phyloP scores from a whole-genome alignment of 352 stramenopile genomes.

The Phytophthora fragariaefolia region DNA sequence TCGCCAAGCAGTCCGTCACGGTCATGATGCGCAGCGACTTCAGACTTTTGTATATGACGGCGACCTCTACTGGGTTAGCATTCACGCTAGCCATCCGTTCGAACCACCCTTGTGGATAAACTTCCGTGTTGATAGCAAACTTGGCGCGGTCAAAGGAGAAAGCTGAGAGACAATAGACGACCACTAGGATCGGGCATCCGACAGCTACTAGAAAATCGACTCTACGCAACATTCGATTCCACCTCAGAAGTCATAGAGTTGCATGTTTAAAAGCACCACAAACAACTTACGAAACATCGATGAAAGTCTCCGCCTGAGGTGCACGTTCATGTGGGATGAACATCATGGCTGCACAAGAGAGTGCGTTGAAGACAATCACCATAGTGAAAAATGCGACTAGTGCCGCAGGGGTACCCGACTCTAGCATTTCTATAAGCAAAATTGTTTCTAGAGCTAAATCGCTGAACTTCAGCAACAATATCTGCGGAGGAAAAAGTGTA shows the following conservation, averaged over 20 bases:
- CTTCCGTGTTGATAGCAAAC: slow-evolving; percentile 24
- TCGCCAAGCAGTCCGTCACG: slow-evolving; percentile 39
- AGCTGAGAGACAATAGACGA: slow-evolving; percentile 27
- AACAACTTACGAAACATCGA: slow-evolving; percentile 39
- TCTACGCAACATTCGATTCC: slow-evolving; percentile 10
- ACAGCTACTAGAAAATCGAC: slow-evolving; percentile 44
- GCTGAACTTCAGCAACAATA: neutral
- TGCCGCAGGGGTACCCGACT: neutral
- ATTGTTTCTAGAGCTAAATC: neutral
- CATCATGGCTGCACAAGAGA: slow-evolving; percentile 9
- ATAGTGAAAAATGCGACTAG: slow-evolving; percentile 8
- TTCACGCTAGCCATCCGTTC: slow-evolving; percentile 22
- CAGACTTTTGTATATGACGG: slow-evolving; percentile 26
- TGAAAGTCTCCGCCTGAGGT: slow-evolving; percentile 4
- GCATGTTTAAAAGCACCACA: too few species aligned
- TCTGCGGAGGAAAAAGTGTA: too few species aligned
- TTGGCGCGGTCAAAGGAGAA: slow-evolving; percentile 24
- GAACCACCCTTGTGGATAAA: slow-evolving; percentile 23
- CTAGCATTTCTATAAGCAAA: neutral
- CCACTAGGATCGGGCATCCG: slow-evolving; percentile 34
- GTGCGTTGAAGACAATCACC: slow-evolving; percentile 6
- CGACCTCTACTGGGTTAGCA: slow-evolving; percentile 20
- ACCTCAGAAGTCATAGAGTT: neutral
- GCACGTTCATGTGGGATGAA: slow-evolving; percentile 4
- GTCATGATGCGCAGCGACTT: too few species aligned